Base-by-base conservation (phyloP, 2,329 filamentous ascomycete genomes). In the Chrysoporthe deuterocubensis region DNA sequence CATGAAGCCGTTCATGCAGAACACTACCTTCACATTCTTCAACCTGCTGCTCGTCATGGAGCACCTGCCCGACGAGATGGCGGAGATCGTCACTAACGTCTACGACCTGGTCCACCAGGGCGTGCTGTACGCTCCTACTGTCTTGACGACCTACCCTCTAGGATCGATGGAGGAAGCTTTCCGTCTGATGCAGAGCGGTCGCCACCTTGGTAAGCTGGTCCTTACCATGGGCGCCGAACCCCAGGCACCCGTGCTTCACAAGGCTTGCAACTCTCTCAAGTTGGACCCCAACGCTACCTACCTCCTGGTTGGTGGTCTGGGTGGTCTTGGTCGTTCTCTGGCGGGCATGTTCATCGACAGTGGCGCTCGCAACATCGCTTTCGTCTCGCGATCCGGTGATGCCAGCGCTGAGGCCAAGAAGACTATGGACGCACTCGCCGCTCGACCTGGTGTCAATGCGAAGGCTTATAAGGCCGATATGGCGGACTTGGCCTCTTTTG, bases 231-330 rank as follows among this genome's bases (percentile, higher is more conserved):
- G 62, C n/a, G 56, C 62, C n/a, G 48, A 64, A 2, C 56, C 62
- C 16, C 57, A 65, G 14, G 66, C 66, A 4, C 66, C 66, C 16
- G 62, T 68, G 9, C 58, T 68, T 3, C 62, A 62, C 57, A 62
- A 46, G 59, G 63, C 67, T 26, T 58, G 42, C 62, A 63, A 69
- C 48, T 48, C 56, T 4, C 56, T 67, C 50, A 58, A 50, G 56
- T 50, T 69, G 43, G 61, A 67, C 48, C 9, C 69, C 4, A 71
- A 75, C 37, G 74, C 74, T 8, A 74, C 72, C 1, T 79, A 79
- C 58, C 71, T 80, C 1, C 70, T 79, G 9, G 72, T 77, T 14
- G 78, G 78, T 7, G 75, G 78, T 2, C 71, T 79, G n/a, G 76
- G 77, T 13, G 78, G 78, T 14, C 70, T 79, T 5, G 77, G 78